These are phyloP conservation scores for Trichoderma simmonsii DNA, from an alignment of 2,329 filamentous ascomycete genomes.

Conservation along the genomic window DNA sequence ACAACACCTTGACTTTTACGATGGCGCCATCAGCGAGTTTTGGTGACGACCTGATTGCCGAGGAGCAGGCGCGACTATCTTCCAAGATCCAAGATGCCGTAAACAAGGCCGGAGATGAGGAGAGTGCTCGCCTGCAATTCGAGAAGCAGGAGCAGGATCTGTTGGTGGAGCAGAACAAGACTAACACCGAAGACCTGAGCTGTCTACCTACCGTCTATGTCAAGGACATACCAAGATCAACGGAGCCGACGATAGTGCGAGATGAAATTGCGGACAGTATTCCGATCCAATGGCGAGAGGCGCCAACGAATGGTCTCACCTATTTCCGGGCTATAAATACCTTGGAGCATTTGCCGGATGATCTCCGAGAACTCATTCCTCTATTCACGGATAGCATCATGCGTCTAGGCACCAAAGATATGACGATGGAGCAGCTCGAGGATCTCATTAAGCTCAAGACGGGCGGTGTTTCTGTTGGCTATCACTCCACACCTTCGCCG, in stretches of 20 bases:
- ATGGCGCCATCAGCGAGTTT: constrained; percentile 84
- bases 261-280: constrained; percentile 65
- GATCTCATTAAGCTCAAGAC: constrained; percentile 96
- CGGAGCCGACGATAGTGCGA: constrained; percentile 57
- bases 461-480: constrained; percentile 80
- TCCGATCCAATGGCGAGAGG: constrained; percentile 84
- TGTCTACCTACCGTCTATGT: constrained; percentile 86
- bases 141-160: constrained; percentile 77
- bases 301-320: constrained; percentile 90
- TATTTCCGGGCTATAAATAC: constrained; percentile 90
- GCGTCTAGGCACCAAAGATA: constrained; percentile 83
- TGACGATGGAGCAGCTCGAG: constrained; percentile 91
- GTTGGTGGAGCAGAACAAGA: constrained; percentile 77
- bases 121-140: constrained; percentile 68
- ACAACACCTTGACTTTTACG: constrained; percentile 85
- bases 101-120: constrained; percentile 64
- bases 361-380: constrained; percentile 79
- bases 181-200: constrained; percentile 78
- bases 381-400: constrained; percentile 91
- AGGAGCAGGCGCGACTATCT: constrained; percentile 73
- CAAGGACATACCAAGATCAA: constrained; percentile 78
- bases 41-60: constrained; percentile 67
- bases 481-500: constrained; percentile 78
- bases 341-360: constrained; percentile 75
- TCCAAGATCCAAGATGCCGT: constrained; percentile 70